phyloP scores from a whole-genome alignment of 129 eudicot genomes.

The Chrysanthemum seticuspe region DNA sequence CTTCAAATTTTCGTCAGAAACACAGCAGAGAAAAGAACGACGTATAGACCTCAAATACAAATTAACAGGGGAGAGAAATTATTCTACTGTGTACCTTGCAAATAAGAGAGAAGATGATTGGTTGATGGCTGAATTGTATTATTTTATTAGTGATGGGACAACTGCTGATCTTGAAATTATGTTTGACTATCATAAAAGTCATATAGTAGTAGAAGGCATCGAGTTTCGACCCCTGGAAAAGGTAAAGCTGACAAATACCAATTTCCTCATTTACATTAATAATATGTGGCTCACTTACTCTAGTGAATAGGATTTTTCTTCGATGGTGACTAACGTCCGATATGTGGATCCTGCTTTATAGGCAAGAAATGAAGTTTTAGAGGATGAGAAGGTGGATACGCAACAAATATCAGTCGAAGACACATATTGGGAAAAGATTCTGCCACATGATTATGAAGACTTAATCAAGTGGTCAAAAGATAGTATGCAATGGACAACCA shows the following conservation, averaged over 20 bases:
- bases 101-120: neutral
- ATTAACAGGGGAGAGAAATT: neutral
- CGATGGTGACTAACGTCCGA: neutral
- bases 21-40: neutral
- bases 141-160: neutral
- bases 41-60: neutral
- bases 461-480: slow-evolving; percentile 4
- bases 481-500: neutral
- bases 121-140: neutral
- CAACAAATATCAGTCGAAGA: slow-evolving; percentile 5
- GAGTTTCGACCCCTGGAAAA: slow-evolving; percentile 5
- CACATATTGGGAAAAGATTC: slow-evolving; percentile 12
- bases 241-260: neutral
- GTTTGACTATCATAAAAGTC: no score
- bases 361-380: neutral
- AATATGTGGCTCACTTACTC: neutral
- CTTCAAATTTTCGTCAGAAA: neutral
- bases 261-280: neutral
- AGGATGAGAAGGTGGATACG: slow-evolving; percentile 21
- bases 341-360: neutral
- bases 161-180: slow-evolving; percentile 3
- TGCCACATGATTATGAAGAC: neutral
- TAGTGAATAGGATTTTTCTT: neutral
- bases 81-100: neutral
- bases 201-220: slow-evolving; percentile 13